Conservation (phyloP, 352 stramenopile species). For the Pseudoperonospora humuli region DNA sequence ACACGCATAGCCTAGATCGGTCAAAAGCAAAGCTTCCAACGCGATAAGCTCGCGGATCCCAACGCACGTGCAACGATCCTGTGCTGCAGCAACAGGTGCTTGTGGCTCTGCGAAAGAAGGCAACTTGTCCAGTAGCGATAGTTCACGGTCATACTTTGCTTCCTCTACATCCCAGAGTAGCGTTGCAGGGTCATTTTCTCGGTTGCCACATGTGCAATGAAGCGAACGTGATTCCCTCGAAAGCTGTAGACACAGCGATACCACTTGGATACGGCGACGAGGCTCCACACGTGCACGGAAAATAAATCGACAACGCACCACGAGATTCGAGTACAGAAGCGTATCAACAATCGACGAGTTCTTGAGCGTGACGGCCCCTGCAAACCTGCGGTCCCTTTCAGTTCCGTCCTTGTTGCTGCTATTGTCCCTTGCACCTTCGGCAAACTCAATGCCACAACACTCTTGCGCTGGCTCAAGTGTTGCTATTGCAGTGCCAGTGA, state of each 20-base stretch:
- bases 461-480: no score
- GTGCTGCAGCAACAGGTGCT: slow-evolving; percentile 14
- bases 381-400: slow-evolving; percentile 5
- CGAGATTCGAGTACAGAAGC: slow-evolving; percentile 71
- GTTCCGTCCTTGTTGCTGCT: no score
- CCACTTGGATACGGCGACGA: slow-evolving; percentile 53
- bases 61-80: slow-evolving; percentile 50
- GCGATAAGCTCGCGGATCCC: slow-evolving; percentile 70
- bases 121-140: slow-evolving; percentile 49
- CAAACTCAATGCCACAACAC: no score
- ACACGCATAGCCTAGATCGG: slow-evolving; percentile 67
- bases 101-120: slow-evolving; percentile 57
- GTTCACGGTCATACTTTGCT: slow-evolving; percentile 58
- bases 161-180: slow-evolving; percentile 72
- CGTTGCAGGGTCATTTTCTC: slow-evolving; percentile 58
- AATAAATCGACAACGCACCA: slow-evolving; percentile 74
- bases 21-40: slow-evolving; percentile 64
- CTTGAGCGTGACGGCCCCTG: slow-evolving; percentile 15
- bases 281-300: slow-evolving; percentile 71
- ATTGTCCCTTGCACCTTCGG: no score
- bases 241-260: slow-evolving; percentile 65
- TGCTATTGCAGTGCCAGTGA: no score
- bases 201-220: slow-evolving; percentile 59
- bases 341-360: slow-evolving; percentile 72
- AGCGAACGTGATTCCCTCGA: slow-evolving; percentile 58